A percentile compares a stretch with the other conserved stretches of the same genome.
phyloP scores from a whole-genome alignment of 2,329 filamentous ascomycete species.

The Fusarium azukiicola region DNA sequence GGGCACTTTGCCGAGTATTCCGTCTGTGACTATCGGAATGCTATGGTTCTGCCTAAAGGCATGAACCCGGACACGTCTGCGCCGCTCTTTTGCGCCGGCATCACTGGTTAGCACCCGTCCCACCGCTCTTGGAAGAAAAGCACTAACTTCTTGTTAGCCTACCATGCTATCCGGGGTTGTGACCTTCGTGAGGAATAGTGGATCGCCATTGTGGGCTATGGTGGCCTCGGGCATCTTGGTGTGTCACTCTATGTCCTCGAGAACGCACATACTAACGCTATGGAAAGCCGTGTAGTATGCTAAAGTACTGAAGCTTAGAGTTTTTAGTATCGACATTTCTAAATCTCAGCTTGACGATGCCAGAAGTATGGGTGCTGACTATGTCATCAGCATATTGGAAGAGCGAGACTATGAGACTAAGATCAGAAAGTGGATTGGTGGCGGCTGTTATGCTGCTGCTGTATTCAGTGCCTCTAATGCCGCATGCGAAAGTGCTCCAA shows the following conservation, averaged over 20 bases:
- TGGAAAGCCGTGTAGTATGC: constrained; percentile 68
- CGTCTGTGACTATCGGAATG: constrained; percentile 68
- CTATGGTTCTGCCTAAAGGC: constrained; percentile 63
- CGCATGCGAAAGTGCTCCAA: constrained; percentile 54
- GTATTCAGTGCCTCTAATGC: constrained; percentile 61
- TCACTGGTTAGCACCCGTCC: constrained; percentile 58
- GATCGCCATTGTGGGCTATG: constrained; percentile 68
- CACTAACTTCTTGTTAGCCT: constrained; percentile 43
- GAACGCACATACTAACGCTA: not conserved
- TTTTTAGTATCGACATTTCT: constrained; percentile 68
- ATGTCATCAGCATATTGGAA: constrained; percentile 64
- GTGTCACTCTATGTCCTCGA: not conserved
- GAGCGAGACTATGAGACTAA: constrained; percentile 61
- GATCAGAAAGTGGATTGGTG: constrained; percentile 65
- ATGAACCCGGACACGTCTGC: constrained; percentile 54
- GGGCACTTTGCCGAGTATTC: constrained; percentile 72
- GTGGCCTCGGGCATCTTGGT: constrained; percentile 65
- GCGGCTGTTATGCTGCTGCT: constrained; percentile 65
- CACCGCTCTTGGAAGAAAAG: not conserved
- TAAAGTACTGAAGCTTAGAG: constrained; percentile 68
- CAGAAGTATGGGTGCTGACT: constrained; percentile 64
- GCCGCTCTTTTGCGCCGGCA: constrained; percentile 73
- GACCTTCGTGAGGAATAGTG: constrained; percentile 61
- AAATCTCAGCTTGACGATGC: constrained; percentile 64
- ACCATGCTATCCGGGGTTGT: constrained; percentile 63